Base-by-base conservation (phyloP, 495 filamentous ascomycete species). In the Lasiosphaeria miniovina region DNA sequence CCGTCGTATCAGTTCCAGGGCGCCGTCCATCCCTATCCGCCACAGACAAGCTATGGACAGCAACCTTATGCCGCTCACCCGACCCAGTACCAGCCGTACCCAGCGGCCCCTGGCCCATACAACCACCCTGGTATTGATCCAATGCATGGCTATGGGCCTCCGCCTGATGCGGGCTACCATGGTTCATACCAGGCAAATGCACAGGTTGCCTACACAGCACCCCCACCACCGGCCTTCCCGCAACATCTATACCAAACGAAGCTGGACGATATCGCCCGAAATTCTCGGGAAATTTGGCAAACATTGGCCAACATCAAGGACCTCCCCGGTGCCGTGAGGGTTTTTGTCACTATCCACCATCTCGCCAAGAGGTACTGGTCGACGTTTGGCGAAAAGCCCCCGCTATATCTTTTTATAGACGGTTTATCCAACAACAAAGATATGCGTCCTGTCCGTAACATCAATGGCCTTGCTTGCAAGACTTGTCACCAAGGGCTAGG, bases 361-460 rank as follows among this genome's bases (percentile, higher is more conserved):
- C 66, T 84, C 12, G 72, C 80, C 57, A 68, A 76, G 54, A 80
- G 79, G 52, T 89, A 84, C 64, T 71, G 74, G 14, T 67, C 71
- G 14, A 74, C 72, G 36, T 90, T 87, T 65, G 66, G 74, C 12
- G 79, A 82, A 38, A 78, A 78, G 41, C 84, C 84, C 0, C 74
- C 75, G 32, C 63, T 91, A 36, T 58, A 79, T 58, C 77, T 88
- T 72, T 87, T 92, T 60, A 78, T 84, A 38, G 84, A 89, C 57
- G 86, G 85, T 12, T 74, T 91, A 49, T 84, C 80, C 24, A 85
- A 84, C 58, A 79, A 86, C 61, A 76, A 82, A 56, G 78, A 83
- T 41, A 87, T 91, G 82, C 78, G 79, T 51, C 80, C 84, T n/a
- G 77, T 91, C 35, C 84, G 86, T 60, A 84, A 84, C 65, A 75